Evolutionary conservation across 352 stramenopile genomes (phyloP), one percentile per base, ranked within the genome.

Genomic region (Phytophthora fragariae): DNA sequence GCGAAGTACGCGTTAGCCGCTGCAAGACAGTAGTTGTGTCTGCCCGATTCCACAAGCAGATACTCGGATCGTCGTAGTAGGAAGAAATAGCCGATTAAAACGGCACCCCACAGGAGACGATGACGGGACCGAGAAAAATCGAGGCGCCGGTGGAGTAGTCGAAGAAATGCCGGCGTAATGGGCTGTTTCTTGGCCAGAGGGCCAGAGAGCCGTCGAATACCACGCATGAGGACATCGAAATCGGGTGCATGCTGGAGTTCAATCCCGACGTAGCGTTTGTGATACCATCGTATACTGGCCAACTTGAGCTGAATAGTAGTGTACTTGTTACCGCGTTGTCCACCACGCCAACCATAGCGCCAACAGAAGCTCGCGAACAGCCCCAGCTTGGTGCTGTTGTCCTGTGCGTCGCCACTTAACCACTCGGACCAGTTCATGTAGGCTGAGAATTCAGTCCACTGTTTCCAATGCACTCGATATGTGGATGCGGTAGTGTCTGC

Each of bases 161-260:
- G 39, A 12, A 39, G 21, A 62, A 62, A 39, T 39, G 54, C 19
- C 39, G 24, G 57, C n/a, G 57, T 64, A 44, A 64, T 55, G 2
- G 41, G 57, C 11, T 64, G 57, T 21, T 64, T 64, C 29, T 64
- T 64, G 12, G 8, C 17, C 21, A 56, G 9, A 1, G 57, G 57
- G 24, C 41, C 24, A 21, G 57, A 56, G 3, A 56, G 27, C 5
- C 44, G 19, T 6, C 17, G 10, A 14, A 64, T 64, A 14, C 57
- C 57, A 2, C 27, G 12, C 9, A 56, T 19, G 12, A 29, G 44
- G 12, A 64, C 29, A 6, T 7, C 6, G 5, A 64, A 56, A 35
- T 56, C 41, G 12, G 57, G 39, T 8, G 21, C 3, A 3, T 14
- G 10, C 3, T 9, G 5, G 3, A 64, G 2, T 14, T 64, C 21